Base-by-base conservation (phyloP, 164 flowering plant genomes). In the Sextonia rubra region DNA sequence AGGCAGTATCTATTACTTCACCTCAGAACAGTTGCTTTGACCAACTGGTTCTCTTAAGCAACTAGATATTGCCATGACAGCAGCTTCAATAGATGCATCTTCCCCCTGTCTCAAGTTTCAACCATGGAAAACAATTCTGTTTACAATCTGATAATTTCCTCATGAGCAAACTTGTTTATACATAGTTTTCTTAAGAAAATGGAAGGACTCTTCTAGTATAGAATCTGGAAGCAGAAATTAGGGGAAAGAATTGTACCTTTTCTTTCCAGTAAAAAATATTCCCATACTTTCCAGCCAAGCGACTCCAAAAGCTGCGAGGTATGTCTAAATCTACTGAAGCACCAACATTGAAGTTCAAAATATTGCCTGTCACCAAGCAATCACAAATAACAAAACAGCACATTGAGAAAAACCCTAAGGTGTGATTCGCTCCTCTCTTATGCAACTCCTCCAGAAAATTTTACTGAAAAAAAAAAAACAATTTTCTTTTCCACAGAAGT, bases 251-350 rank as follows among this genome's bases (percentile, higher is more conserved):
- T 52, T 17, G 17, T 70, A 90, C 99, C 97, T 93, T 87, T 77
- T 93, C 99, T 81, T 90, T 94, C 99, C 99, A 94, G 69, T 87
- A 94, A 71, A 94, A 94, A 60, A 92, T 85, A 77, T 92, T 94
- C n/a, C 99, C 99, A 68, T 94, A 94, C 79, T 86, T 94, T 64
- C 97, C 97, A 0, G 97, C 91, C 76, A 94, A 80, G 30, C 97
- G 96, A 68, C 92, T 92, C 99, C 97, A 94, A 76, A 94, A 94
- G 85, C 94, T 94, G 27, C 94, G 93, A 70, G 99, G 99, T 64
- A 94, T 78, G 78, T 92, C 97, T 37, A 91, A 73, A 86, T 95
- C 98, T 69, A 95, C 86, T 9, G 84, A 71, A 65, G 86, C 93
- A 20, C 99, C 99, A 63, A 95, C 97, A 74, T 95, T 95, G 83